phyloP scores from a whole-genome alignment of 2,329 filamentous ascomycete species.

The Aspergillus sp. region DNA sequence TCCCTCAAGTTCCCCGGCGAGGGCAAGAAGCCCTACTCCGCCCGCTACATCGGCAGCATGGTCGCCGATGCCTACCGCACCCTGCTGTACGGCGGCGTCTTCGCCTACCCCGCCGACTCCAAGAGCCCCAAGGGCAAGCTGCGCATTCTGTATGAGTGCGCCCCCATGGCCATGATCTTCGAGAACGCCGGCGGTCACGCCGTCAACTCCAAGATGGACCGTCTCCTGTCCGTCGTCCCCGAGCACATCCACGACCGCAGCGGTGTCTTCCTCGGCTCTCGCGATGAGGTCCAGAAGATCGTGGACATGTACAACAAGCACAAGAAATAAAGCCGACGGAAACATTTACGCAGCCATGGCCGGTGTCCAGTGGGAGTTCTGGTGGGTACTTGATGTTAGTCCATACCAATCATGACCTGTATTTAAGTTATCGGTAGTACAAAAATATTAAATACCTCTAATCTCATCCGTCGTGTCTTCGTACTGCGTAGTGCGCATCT shows the following conservation, averaged over 20 bases:
- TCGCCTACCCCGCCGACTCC: conserved; percentile 95
- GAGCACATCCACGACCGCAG: conserved; percentile 93
- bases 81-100: conserved; percentile 90
- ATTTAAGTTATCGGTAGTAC: not conserved
- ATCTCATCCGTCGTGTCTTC: too few relatives aligned
- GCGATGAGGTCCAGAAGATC: conserved; percentile 93
- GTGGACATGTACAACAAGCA: conserved; percentile 70
- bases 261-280: conserved; percentile 94
- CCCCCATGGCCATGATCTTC: conserved; percentile 98
- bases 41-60: conserved; percentile 96
- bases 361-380: conserved; percentile 11
- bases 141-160: conserved; percentile 95
- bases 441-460: not conserved
- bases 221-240: conserved; percentile 85
- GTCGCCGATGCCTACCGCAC: conserved; percentile 97
- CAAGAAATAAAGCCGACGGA: conserved; percentile 24
- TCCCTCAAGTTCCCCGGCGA: conserved; percentile 75
- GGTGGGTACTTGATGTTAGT: not conserved
- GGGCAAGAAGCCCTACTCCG: conserved; percentile 81
- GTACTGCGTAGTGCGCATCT: too few relatives aligned
- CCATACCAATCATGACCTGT: conserved; percentile 1
- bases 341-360: not conserved
- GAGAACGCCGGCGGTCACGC: conserved; percentile 97
- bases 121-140: conserved; percentile 99
- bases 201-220: conserved; percentile 82